Evolutionary conservation across 2,329 filamentous ascomycete genomes (phyloP).

Genomic region (Pestalotiopsis fici): DNA sequence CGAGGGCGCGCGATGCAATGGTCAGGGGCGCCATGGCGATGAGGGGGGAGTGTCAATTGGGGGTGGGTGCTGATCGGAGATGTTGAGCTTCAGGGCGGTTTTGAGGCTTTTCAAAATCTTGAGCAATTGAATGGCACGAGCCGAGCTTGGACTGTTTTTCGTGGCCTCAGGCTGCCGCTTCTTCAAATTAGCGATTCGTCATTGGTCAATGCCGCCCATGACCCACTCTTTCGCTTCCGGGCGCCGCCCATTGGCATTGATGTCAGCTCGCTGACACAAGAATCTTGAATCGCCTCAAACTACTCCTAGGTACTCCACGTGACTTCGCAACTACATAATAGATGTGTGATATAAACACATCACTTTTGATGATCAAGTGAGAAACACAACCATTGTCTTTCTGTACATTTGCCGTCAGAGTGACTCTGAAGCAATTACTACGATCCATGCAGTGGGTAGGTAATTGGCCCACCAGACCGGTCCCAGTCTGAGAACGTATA

Average conservation of each 20-base stretch:
- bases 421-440: too few species aligned
- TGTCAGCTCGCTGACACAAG: not conserved
- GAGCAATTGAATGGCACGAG: not conserved
- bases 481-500: too few species aligned
- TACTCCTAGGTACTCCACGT: not conserved
- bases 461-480: too few species aligned
- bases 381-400: too few species aligned
- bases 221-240: not conserved
- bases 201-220: slow-evolving; percentile 2
- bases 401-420: too few species aligned
- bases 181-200: not conserved
- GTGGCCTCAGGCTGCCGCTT: slow-evolving; percentile 9
- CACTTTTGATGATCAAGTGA: too few species aligned
- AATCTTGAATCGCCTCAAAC: not conserved
- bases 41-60: slow-evolving; percentile 20
- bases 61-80: slow-evolving; percentile 6
- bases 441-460: too few species aligned
- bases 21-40: slow-evolving; percentile 68
- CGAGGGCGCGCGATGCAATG: slow-evolving; percentile 67
- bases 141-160: slow-evolving; percentile 4
- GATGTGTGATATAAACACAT: too few species aligned
- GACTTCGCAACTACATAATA: not conserved
- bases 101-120: slow-evolving; percentile 11
- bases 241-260: not conserved
- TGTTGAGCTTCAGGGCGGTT: slow-evolving; percentile 9